Base-by-base conservation (phyloP, 140 eudicot genomes). In the Artemisia princeps region DNA sequence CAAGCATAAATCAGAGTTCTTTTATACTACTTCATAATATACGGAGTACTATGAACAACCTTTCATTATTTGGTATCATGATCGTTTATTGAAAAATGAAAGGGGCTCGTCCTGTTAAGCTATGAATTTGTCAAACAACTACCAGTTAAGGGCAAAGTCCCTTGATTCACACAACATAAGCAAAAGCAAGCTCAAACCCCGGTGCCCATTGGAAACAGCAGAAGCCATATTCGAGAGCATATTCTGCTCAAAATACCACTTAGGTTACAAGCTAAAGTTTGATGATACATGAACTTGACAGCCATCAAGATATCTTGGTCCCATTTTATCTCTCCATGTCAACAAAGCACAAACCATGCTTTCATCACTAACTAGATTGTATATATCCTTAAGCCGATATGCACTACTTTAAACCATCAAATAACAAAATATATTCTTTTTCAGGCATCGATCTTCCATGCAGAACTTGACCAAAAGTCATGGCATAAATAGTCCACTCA, bases 311-410 rank as follows among this genome's bases (percentile, higher is more conserved):
- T 71, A 56, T 12, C 44, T 52, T 72, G 73, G 52, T 57, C 67
- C 65, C 67, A 16, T 59, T 46, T 57, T 66, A 74, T 74, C 73
- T 30, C 55, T 74, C 73, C 73, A 67, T 74, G 69, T 49, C 68
- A 67, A 58, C 56, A 66, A 74, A 58, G 74, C 74, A 67, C 66
- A 30, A 49, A 50, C 24, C 62, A 71, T 37, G 19, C 44, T 37
- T 37, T 37, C 12, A 50, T 60, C 44, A 64, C 49, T 40, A 37
- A 28, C 60, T 64, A 14, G 8, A 1, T 64, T 45, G 44, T 13
- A 59, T 46, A 14, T 48, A 65, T 73, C 72, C 58, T 6, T 55
- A 42, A 24, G 26, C 65, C 2, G 12, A 64, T 44, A 28, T 23
- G 19, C 33, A 62, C 24, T 53, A 3, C 46, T 56, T 69, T 22